These are phyloP conservation scores for Didymella pomorum DNA, from an alignment of 2,329 filamentous ascomycete species.

Conservation along the genomic window DNA sequence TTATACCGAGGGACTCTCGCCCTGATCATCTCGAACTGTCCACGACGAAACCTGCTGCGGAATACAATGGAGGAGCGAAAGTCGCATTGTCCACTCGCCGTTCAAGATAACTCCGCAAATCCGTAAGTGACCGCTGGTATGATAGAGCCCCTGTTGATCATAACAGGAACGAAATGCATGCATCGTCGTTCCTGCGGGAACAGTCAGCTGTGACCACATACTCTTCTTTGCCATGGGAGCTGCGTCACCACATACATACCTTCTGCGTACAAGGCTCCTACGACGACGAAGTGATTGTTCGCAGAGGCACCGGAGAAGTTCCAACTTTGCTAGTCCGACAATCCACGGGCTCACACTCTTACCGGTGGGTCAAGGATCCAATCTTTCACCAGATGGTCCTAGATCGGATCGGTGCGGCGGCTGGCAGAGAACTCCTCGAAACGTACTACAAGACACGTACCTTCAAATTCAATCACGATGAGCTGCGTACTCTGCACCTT, in stretches of 20 bases:
- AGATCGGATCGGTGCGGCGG: conserved; percentile 5
- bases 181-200: background rate
- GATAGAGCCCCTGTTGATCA: background rate
- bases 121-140: background rate
- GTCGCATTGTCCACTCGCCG: background rate
- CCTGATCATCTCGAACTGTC: background rate
- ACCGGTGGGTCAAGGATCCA: conserved; percentile 33
- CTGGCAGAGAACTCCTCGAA: conserved; percentile 29
- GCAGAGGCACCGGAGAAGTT: conserved; percentile 6
- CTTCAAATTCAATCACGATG: conserved; percentile 32
- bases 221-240: conserved; percentile 28
- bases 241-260: conserved; percentile 30
- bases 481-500: conserved; percentile 21
- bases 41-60: background rate
- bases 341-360: conserved; percentile 19
- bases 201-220: conserved; percentile 14
- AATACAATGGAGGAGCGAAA: background rate
- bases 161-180: background rate
- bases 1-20: background rate
- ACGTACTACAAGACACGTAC: conserved; percentile 30
- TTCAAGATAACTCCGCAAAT: background rate
- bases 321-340: conserved; percentile 27
- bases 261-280: conserved; percentile 29
- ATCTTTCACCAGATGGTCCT: conserved; percentile 9
- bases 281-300: conserved; percentile 34